phyloP scores from a whole-genome alignment of 768 basidiomycete species.

The Pleurotus tuoliensis region DNA sequence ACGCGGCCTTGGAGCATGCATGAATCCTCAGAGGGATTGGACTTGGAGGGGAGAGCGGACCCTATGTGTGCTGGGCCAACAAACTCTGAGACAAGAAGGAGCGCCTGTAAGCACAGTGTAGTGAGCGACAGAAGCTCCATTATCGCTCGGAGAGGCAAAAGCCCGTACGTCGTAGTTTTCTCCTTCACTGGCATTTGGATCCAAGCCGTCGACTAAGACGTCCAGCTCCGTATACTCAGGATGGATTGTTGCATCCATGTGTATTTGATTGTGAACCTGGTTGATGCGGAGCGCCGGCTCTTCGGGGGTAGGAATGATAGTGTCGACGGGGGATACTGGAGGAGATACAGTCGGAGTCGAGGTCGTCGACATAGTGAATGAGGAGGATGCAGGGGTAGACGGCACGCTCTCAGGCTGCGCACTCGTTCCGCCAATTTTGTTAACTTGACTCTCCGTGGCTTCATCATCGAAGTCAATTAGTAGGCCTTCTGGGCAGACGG shows the following conservation, averaged over 20 bases:
- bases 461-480: constrained; percentile 54
- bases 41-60: constrained; percentile 11
- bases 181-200: constrained; percentile 41
- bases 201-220: constrained; percentile 54
- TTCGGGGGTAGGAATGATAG: not conserved
- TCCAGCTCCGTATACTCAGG: constrained; percentile 59
- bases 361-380: too few species aligned
- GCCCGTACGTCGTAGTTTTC: constrained; percentile 63
- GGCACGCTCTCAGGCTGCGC: not conserved
- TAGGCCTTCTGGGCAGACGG: constrained; percentile 42
- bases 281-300: too few species aligned
- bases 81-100: constrained; percentile 57
- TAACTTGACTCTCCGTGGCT: constrained; percentile 21
- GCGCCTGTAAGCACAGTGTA: constrained; percentile 35
- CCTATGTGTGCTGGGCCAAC: constrained; percentile 46
- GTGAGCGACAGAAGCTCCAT: constrained; percentile 11
- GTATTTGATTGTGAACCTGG: too few species aligned
- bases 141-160: constrained; percentile 15
- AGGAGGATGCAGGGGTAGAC: too few species aligned
- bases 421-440: constrained; percentile 11
- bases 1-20: constrained; percentile 36
- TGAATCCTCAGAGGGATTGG: constrained; percentile 12
- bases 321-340: not conserved
- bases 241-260: constrained; percentile 4
- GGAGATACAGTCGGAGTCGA: constrained; percentile 6